phyloP scores from a whole-genome alignment of 2,329 filamentous ascomycete species.

The Xylaria sp. region DNA sequence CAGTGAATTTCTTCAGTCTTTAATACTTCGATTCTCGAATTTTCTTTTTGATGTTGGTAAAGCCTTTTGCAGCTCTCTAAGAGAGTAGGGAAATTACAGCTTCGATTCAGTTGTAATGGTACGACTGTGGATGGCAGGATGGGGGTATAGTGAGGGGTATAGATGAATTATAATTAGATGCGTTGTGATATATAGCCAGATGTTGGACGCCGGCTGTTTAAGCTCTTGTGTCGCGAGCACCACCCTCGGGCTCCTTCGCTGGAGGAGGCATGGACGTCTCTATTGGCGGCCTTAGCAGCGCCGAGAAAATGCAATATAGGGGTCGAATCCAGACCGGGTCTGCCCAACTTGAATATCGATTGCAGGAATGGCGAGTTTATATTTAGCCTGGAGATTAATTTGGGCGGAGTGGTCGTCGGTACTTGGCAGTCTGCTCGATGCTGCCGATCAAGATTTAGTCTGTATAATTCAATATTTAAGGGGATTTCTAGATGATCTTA shows the following conservation, averaged over 20 bases:
- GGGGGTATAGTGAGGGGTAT: neutral
- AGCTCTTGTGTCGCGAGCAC: neutral
- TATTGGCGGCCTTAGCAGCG: conserved; percentile 10
- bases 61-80: neutral
- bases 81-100: neutral
- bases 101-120: neutral
- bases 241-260: neutral
- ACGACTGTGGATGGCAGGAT: neutral
- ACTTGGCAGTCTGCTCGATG: conserved; percentile 12
- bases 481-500: neutral
- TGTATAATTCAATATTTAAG: neutral
- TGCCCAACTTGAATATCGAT: conserved; percentile 3
- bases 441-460: neutral
- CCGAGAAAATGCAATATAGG: conserved; percentile 29
- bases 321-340: conserved; percentile 9
- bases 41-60: neutral
- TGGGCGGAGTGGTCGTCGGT: conserved; percentile 21
- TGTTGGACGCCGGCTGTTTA: conserved; percentile 2
- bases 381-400: conserved; percentile 34
- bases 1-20: neutral
- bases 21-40: neutral
- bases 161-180: neutral
- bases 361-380: conserved; percentile 1
- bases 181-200: conserved; percentile 3
- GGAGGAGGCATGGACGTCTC: neutral